A percentile compares a stretch with the other conserved stretches of the same genome.
phyloP scores from a whole-genome alignment of 2,329 filamentous ascomycete genomes.

The Sclerotiophoma versabilis region DNA sequence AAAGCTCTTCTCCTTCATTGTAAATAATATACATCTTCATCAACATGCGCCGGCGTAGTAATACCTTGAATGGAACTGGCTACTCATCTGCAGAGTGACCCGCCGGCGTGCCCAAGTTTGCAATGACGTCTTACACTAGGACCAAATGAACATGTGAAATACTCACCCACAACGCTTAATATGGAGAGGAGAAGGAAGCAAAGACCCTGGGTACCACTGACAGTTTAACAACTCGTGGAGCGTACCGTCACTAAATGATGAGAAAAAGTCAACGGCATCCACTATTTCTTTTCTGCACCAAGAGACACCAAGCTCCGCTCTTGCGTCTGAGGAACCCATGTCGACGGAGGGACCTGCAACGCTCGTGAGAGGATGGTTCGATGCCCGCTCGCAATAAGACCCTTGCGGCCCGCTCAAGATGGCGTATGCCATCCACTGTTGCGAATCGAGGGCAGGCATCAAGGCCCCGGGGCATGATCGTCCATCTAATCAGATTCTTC shows the following conservation, averaged over 20 bases:
- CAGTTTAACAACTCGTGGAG: constrained; percentile 4
- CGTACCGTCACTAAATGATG: constrained; percentile 13
- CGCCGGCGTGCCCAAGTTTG: background rate
- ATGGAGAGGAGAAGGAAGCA: constrained; percentile 4
- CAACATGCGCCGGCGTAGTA: constrained; percentile 8
- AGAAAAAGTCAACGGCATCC: constrained; percentile 26
- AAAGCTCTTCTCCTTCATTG: background rate
- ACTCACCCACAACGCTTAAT: constrained; percentile 6
- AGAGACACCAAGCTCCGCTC: constrained; percentile 24
- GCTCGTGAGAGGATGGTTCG: constrained; percentile 41
- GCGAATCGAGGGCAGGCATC: constrained; percentile 20
- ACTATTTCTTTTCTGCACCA: constrained; percentile 29
- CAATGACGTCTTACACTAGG: constrained; percentile 36
- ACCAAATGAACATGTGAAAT: constrained; percentile 5
- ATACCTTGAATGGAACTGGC: constrained; percentile 15
- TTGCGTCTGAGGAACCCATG: constrained; percentile 28
- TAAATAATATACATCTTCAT: constrained; percentile 2
- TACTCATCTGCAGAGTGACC: background rate
- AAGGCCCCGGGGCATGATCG: constrained; percentile 22
- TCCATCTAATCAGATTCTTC: constrained; percentile 34
- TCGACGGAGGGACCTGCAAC: constrained; percentile 24
- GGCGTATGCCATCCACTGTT: constrained; percentile 25
- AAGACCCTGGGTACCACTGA: constrained; percentile 1
- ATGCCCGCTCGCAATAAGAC: constrained; percentile 28
- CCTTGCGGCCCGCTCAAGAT: constrained; percentile 30